Evolutionary conservation across 108 stramenopile genomes (phyloP).

Genomic region (Cyclotella distinguenda): DNA sequence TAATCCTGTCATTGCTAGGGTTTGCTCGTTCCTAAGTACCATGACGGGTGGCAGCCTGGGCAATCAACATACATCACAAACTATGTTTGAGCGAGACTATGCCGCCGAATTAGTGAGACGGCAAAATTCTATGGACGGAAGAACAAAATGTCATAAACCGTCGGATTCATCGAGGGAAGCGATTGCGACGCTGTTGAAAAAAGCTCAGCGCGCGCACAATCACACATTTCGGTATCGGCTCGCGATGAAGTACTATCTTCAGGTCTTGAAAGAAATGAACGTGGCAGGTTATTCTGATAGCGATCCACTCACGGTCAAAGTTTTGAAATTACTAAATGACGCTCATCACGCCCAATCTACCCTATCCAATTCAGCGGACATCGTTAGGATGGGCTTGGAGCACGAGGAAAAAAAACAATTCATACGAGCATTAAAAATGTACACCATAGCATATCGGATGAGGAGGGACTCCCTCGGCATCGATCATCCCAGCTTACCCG

Average conservation of each 20-base stretch:
- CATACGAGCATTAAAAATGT: slow-evolving; percentile 77
- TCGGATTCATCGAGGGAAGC: neutral
- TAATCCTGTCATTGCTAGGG: neutral
- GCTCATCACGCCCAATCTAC: slow-evolving; percentile 70
- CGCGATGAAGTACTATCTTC: slow-evolving; percentile 63
- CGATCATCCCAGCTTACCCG: slow-evolving; percentile 70
- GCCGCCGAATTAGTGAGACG: neutral
- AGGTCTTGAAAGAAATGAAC: neutral
- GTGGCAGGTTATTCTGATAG: slow-evolving; percentile 54
- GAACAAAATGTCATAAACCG: neutral
- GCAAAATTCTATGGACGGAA: neutral
- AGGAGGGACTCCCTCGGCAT: slow-evolving; percentile 66
- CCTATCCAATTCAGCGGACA: slow-evolving; percentile 70
- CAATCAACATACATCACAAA: too few species aligned
- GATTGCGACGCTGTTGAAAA: slow-evolving; percentile 46
- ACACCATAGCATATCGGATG: slow-evolving; percentile 87
- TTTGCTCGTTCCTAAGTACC: slow-evolving; percentile 25
- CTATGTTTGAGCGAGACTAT: too few species aligned
- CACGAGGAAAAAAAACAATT: slow-evolving; percentile 61
- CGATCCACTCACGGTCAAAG: slow-evolving; percentile 55
- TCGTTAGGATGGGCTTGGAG: slow-evolving; percentile 82
- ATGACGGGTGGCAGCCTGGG: neutral
- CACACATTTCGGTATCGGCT: slow-evolving; percentile 67
- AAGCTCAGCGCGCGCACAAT: slow-evolving; percentile 60
- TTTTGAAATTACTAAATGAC: slow-evolving; percentile 57